Base-by-base conservation (phyloP, 2,329 filamentous ascomycete species). In the Byssoonygena ceratinophila region DNA sequence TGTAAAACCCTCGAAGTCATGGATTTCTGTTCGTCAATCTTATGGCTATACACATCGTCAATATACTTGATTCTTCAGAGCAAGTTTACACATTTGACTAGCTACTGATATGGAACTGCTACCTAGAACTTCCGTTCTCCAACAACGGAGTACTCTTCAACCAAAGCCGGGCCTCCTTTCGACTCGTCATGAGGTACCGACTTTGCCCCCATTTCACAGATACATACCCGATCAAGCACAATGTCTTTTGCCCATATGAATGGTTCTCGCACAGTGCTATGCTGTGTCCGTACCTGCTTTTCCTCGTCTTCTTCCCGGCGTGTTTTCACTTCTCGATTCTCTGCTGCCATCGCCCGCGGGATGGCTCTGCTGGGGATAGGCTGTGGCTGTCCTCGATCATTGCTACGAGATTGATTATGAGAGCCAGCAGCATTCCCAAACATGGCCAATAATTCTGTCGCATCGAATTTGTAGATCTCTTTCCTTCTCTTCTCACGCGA, bases 201-300 rank as follows among this genome's bases (percentile, higher is more conserved):
- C 73, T 82, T 85, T 8, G 88, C 88, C 0, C 90, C 88, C 90
- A 96, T 95, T 63, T 80, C 82, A 64, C 88, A 96, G 34, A 96
- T 82, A 46, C 83, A 82, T 37, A 96, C 69, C 54, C 74, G 78
- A 53, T 87, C 80, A n/a, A 95, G 64, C 14, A 73, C 71, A 22
- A 91, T 72, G 47, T 80, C 70, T 51, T 80, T 73, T 59, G 85
- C 81, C 87, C 89, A 96, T 0, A 81, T 66, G 58, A 82, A 81
- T 0, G 68, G 65, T 5, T 27, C 34, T 49, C 14, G 77, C 74
- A n/a, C 74, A 18, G 29, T 20, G 11, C 1, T 1, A 18, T 18
- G 9, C 41, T 37, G 27, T 12, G 4, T n/a, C 31, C 36, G 39
- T 12, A n/a, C 4, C 16, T 55, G 16, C 45, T 20, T 31, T 34